Base-by-base conservation (phyloP, 208 protist genomes). In the Novymonas esmeraldas region DNA sequence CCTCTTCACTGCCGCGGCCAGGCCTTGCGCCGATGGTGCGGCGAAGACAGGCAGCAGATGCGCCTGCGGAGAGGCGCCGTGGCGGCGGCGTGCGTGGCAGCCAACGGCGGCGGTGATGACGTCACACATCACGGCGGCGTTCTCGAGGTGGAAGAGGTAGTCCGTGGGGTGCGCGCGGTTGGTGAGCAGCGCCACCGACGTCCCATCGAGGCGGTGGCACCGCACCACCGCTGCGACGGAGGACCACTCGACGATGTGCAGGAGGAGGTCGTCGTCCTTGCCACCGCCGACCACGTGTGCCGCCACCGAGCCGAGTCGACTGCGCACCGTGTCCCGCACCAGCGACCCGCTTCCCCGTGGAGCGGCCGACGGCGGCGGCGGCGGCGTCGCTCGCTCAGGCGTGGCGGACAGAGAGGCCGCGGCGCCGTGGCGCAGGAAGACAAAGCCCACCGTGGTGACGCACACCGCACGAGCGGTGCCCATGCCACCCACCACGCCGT, bases 171-270 rank as follows among this genome's bases (percentile, higher is more conserved):
- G 63, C 14, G 62, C 67, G 55, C 69, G 68, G 28, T 64, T 70
- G 0, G 76, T 84, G 50, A 84, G 79, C 39, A 88, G 31, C 26
- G 68, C 77, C 3, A 85, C 74, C 7, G 80, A 51, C n/a, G 67
- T 69, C 48, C 71, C 75, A 28, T 83, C 41, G 11, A 20, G 48
- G 31, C 61, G 48, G 62, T 77, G 62, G 73, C 82, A 83, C 7
- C 74, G 76, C 52, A 88, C 68, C 36, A 88, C 44, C 22, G 76
- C 85, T 22, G 60, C 59, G 29, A 90, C 62, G 38, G 77, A 64
- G 2, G 65, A 39, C 84, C 84, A 90, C 7, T 34, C 38, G 22
- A 92, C 49, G 22, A 75, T 38, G 13, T 59, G 52, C 13, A 73
- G 54, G 0, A 88, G 20, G 11, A 61, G n/a, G 4, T 55, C 55